Evolutionary conservation across 352 stramenopile genomes (phyloP).

Genomic region (Pythium rhizo-oryzae): DNA sequence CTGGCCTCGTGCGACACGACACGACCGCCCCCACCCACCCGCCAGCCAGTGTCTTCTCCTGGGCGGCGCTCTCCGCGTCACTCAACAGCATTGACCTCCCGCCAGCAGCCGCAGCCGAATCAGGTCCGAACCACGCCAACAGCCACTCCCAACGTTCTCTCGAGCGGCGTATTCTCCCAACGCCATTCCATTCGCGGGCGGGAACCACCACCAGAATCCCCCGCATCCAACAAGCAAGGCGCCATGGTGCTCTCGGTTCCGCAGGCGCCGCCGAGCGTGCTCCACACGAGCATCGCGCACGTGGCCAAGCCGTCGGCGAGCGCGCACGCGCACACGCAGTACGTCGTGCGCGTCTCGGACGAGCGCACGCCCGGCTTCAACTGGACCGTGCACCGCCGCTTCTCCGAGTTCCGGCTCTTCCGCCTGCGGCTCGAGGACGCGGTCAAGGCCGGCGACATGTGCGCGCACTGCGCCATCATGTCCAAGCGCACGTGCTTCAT

Average conservation of each 20-base stretch:
- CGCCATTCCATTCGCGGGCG: not conserved
- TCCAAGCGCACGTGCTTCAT: conserved; percentile 81
- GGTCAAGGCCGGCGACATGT: conserved; percentile 70
- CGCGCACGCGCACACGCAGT: conserved; percentile 80
- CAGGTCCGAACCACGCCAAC: too few species aligned
- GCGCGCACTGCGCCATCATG: conserved; percentile 76
- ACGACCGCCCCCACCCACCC: too few species aligned
- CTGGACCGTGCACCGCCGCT: conserved; percentile 86
- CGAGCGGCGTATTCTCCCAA: too few species aligned
- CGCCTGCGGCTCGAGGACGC: conserved; percentile 65
- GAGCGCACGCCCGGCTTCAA: conserved; percentile 66
- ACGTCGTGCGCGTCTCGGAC: conserved; percentile 84
- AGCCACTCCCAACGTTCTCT: not conserved
- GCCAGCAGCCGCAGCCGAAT: not conserved
- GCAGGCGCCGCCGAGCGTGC: conserved; percentile 42
- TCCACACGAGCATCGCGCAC: conserved; percentile 83
- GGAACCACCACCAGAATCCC: not conserved
- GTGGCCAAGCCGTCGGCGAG: conserved; percentile 66
- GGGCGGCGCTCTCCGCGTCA: too few species aligned
- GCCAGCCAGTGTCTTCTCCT: not conserved
- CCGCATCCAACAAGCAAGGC: not conserved
- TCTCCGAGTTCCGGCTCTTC: conserved; percentile 84
- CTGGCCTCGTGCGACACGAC: not conserved
- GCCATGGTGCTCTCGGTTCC: conserved; percentile 31
- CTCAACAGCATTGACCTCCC: not conserved